Evolutionary conservation across 768 basidiomycete species (phyloP).

Genomic region (Psilocybe azurescens): DNA sequence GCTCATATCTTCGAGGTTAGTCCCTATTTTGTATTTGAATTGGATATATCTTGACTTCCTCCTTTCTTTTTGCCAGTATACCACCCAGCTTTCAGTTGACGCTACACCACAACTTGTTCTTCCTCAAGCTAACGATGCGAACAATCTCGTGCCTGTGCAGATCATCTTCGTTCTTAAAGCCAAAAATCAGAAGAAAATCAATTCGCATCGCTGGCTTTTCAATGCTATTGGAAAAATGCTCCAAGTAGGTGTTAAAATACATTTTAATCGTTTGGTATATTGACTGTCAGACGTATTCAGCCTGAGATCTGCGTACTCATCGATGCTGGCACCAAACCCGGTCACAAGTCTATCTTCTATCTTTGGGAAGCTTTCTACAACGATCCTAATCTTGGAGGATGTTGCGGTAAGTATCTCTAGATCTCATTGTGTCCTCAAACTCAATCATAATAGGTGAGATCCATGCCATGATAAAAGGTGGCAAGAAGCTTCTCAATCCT

Average conservation of each 20-base stretch:
- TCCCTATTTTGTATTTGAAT: constrained; percentile 8
- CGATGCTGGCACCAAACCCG: constrained; percentile 96
- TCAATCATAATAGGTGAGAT: constrained; percentile 61
- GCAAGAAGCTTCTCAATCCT: constrained; percentile 90
- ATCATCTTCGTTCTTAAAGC: constrained; percentile 92
- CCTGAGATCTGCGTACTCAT: constrained; percentile 93
- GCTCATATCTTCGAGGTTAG: constrained; percentile 94
- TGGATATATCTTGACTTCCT: neutral
- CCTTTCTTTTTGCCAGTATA: constrained; percentile 64
- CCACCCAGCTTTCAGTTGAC: constrained; percentile 94
- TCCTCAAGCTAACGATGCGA: constrained; percentile 87
- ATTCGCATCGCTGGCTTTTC: constrained; percentile 95
- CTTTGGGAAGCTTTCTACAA: constrained; percentile 94
- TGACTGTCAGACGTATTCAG: constrained; percentile 37
- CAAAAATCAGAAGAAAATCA: constrained; percentile 96
- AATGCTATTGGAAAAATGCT: constrained; percentile 89
- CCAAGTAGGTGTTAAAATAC: constrained; percentile 49
- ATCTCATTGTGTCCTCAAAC: constrained; percentile 5
- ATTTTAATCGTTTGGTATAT: neutral
- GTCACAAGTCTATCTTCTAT: constrained; percentile 94
- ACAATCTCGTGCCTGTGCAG: constrained; percentile 92
- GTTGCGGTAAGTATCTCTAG: constrained; percentile 61
- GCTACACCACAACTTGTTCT: constrained; percentile 89
- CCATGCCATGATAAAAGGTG: constrained; percentile 95
- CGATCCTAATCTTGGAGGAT: constrained; percentile 78